phyloP scores from a whole-genome alignment of 208 protist genomes.

The Leptomonas seymouri region DNA sequence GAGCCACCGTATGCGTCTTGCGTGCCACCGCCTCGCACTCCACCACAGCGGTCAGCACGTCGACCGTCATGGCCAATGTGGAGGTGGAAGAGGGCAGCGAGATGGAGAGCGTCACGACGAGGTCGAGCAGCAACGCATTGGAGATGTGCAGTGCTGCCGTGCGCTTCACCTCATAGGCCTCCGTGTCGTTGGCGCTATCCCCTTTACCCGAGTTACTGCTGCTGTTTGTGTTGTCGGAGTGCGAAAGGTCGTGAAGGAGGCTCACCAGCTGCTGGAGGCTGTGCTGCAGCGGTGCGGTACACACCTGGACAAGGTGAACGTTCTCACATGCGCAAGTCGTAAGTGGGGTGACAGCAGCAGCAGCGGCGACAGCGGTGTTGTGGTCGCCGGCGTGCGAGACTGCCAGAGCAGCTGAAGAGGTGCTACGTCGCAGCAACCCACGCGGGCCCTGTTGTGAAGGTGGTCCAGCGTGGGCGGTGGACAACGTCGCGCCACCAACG shows the following conservation, averaged over 20 bases:
- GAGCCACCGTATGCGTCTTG: constrained; percentile 44
- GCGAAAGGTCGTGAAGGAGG: constrained; percentile 31
- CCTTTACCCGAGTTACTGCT: not conserved
- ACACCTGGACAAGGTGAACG: constrained; percentile 21
- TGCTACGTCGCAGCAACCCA: constrained; percentile 2
- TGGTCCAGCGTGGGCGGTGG: not conserved
- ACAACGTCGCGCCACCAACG: not conserved
- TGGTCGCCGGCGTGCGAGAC: not conserved
- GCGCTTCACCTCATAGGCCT: constrained; percentile 51
- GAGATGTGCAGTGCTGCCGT: constrained; percentile 47
- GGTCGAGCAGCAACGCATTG: constrained; percentile 61
- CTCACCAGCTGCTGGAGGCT: constrained; percentile 39
- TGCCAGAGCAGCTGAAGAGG: constrained; percentile 7
- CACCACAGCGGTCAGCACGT: constrained; percentile 62
- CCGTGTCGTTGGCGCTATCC: constrained; percentile 10
- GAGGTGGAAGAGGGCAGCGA: constrained; percentile 38
- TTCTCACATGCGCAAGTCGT: not conserved
- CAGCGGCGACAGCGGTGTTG: not conserved
- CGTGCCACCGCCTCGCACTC: constrained; percentile 50
- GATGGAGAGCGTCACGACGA: constrained; percentile 52
- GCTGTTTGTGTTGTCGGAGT: not conserved
- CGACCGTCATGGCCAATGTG: constrained; percentile 39
- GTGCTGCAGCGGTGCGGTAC: constrained; percentile 32
- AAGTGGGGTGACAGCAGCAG: not conserved
- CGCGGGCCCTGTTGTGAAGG: not conserved